phyloP scores from a whole-genome alignment of 2,329 filamentous ascomycete species.

The Paramyrothecium roridum region DNA sequence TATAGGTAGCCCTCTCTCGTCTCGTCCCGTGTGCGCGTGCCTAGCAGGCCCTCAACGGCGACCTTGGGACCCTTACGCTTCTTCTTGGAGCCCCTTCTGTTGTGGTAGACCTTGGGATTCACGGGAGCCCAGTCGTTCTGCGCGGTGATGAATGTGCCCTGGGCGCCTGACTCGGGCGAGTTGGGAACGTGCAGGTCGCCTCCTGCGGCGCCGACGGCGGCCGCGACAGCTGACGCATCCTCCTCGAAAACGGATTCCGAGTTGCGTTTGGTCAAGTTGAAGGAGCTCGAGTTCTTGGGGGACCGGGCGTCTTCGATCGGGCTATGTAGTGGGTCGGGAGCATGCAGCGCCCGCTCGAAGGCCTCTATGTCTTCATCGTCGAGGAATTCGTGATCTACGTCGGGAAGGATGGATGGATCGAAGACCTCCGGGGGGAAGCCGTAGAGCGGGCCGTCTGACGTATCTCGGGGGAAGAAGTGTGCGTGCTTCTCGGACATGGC shows the following conservation, averaged over 20 bases:
- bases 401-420: constrained; percentile 70
- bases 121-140: constrained; percentile 96
- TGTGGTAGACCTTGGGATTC: constrained; percentile 59
- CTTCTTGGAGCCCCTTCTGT: constrained; percentile 34
- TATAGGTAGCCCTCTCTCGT: constrained; percentile 93
- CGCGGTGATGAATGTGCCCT: constrained; percentile 72
- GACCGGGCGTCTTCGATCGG: constrained; percentile 42
- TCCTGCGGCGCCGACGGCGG: constrained; percentile 34
- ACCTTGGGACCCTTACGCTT: constrained; percentile 31
- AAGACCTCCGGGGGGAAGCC: constrained; percentile 63
- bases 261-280: constrained; percentile 39
- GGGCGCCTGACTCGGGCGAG: constrained; percentile 5
- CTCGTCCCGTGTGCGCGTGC: constrained; percentile 75
- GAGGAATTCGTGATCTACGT: constrained; percentile 76
- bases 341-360: constrained; percentile 79
- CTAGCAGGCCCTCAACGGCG: constrained; percentile 36
- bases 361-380: constrained; percentile 67
- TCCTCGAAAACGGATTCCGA: constrained; percentile 27
- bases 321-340: constrained; percentile 70
- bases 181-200: constrained; percentile 23
- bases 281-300: constrained; percentile 35
- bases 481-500: constrained; percentile 19
- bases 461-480: constrained; percentile 19
- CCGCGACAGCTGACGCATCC: constrained; percentile 31
- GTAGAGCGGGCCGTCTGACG: constrained; percentile 27